Percentiles rank a stretch among this genome's conserved stretches.
These are phyloP conservation scores for Phymatotrichopsis omnivora DNA, from an alignment of 2,329 filamentous ascomycete genomes.

Conservation along the genomic window DNA sequence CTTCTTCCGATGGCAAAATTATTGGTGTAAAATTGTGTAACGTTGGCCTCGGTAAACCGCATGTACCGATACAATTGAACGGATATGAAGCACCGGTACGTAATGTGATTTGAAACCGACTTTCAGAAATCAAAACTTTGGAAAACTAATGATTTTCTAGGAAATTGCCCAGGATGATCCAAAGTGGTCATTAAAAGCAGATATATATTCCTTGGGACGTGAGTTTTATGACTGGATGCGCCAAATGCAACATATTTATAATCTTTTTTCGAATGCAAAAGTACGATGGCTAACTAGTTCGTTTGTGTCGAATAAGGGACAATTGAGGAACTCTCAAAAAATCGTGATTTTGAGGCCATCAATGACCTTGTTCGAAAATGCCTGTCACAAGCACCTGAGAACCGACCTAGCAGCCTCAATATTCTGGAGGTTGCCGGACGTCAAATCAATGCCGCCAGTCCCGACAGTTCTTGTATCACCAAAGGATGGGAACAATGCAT, in stretches of 20 bases:
- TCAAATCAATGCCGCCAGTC: neutral
- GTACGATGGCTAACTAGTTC: too few relatives aligned
- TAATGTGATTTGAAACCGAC: too few relatives aligned
- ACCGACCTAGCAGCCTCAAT: constrained; percentile 1
- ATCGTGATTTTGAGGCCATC: too few relatives aligned
- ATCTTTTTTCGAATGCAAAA: too few relatives aligned
- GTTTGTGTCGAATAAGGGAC: too few relatives aligned
- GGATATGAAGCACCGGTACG: too few relatives aligned
- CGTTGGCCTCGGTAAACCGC: constrained; percentile 5
- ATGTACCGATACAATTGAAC: too few relatives aligned
- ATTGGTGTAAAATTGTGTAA: constrained; percentile 8
- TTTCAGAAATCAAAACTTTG: too few relatives aligned
- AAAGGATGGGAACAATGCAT: constrained; percentile 5
- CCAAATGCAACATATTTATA: too few relatives aligned
- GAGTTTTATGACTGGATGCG: neutral
- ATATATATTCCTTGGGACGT: constrained; percentile 9
- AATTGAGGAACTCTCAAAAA: too few relatives aligned
- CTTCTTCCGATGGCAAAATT: too few relatives aligned
- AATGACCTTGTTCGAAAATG: constrained; percentile 1
- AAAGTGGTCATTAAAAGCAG: constrained; percentile 6
- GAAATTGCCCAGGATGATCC: constrained; percentile 7
- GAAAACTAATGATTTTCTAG: neutral
- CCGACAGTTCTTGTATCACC: constrained; percentile 3
- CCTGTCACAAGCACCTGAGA: neutral
- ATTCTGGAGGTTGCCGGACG: neutral